Evolutionary conservation across 139 green algal genomes (phyloP).

Genomic region (Ettlia oleoabundans): DNA sequence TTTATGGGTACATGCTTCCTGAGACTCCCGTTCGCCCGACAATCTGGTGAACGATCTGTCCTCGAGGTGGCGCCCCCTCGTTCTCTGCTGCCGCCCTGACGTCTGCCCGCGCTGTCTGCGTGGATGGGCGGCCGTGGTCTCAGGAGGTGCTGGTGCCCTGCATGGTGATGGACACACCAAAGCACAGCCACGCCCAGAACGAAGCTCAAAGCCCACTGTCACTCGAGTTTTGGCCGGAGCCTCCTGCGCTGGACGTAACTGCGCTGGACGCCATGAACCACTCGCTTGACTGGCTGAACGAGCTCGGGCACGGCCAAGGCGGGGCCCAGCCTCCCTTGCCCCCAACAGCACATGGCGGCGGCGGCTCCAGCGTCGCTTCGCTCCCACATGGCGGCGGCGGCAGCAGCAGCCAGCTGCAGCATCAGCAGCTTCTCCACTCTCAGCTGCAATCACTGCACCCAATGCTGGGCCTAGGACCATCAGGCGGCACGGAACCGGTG

Average conservation of each 20-base stretch:
- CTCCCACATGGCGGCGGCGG: constrained; percentile 6
- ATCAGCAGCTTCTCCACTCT: constrained; percentile 11
- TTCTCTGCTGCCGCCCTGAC: neutral
- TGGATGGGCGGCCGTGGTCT: neutral
- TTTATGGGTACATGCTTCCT: too few relatives aligned
- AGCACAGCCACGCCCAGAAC: neutral
- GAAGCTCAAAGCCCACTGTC: neutral
- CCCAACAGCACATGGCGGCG: neutral
- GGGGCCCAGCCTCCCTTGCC: neutral
- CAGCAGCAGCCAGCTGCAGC: constrained; percentile 29
- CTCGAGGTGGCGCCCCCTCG: neutral
- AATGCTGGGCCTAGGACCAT: neutral
- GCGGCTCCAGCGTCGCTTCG: neutral
- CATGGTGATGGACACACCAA: neutral
- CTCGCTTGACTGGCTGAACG: constrained; percentile 14
- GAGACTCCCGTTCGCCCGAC: too few relatives aligned
- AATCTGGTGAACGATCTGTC: too few relatives aligned
- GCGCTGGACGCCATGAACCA: constrained; percentile 1
- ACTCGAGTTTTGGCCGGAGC: constrained; percentile 14
- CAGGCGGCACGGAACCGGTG: neutral
- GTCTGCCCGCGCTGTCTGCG: too few relatives aligned
- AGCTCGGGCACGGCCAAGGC: neutral
- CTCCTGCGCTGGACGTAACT: neutral
- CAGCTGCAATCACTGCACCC: neutral
- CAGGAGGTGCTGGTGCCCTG: too few relatives aligned